Evolutionary conservation across 768 basidiomycete genomes (phyloP).

Genomic region (Tubosaeta sp.): DNA sequence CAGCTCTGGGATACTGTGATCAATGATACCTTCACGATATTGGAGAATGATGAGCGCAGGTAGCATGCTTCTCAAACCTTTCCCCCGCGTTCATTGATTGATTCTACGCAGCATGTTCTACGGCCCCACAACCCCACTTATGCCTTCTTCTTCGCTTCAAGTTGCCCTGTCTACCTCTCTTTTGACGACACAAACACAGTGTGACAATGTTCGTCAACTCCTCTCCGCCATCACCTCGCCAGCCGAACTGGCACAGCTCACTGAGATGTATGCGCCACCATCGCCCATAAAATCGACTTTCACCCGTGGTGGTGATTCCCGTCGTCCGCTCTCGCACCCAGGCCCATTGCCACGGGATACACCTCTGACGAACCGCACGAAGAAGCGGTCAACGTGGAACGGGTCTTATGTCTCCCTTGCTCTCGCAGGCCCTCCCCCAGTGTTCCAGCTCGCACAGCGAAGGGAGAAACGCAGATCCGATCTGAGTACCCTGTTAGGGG

Average conservation of each 20-base stretch:
- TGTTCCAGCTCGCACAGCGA: constrained; percentile 39
- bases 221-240: constrained; percentile 74
- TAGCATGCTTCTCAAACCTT: constrained; percentile 27
- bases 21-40: constrained; percentile 57
- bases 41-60: constrained; percentile 73
- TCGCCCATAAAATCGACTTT: constrained; percentile 43
- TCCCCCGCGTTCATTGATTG: background rate
- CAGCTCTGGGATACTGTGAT: constrained; percentile 72
- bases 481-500: constrained; percentile 44
- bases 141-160: constrained; percentile 41
- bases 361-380: constrained; percentile 22
- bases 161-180: constrained; percentile 70
- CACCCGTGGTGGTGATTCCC: constrained; percentile 21
- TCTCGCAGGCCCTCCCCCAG: constrained; percentile 40
- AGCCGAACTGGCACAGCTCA: constrained; percentile 65
- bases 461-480: constrained; percentile 55
- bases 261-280: constrained; percentile 87
- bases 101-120: constrained; percentile 31
- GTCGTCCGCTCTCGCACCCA: constrained; percentile 46
- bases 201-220: constrained; percentile 76
- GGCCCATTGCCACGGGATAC: constrained; percentile 20
- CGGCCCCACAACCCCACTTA: constrained; percentile 38
- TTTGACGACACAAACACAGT: constrained; percentile 72
- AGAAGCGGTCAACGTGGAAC: constrained; percentile 74
- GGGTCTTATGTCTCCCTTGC: constrained; percentile 57